phyloP scores from a whole-genome alignment of 345 rosid genomes.

The Aquilaria malaccensis region DNA sequence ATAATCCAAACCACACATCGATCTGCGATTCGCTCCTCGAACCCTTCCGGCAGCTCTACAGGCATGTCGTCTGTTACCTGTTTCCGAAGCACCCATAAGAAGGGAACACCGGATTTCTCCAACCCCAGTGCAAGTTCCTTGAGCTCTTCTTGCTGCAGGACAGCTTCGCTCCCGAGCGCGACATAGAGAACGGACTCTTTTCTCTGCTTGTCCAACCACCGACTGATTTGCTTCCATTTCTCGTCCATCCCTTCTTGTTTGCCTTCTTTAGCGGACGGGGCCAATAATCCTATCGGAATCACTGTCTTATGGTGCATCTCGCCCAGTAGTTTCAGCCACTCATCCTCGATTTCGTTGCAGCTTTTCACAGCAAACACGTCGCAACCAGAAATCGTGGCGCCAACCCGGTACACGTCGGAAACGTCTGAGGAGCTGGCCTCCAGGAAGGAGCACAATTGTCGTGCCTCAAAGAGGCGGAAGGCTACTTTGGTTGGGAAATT shows the following conservation, averaged over 20 bases:
- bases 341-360: slow-evolving; percentile 37
- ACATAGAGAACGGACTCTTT: slow-evolving; percentile 37
- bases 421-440: too few relatives aligned
- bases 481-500: neutral
- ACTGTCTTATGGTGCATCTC: slow-evolving; percentile 29
- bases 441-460: too few relatives aligned
- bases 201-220: slow-evolving; percentile 37
- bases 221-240: slow-evolving; percentile 19
- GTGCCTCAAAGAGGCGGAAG: neutral
- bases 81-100: slow-evolving; percentile 34
- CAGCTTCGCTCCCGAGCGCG: slow-evolving; percentile 39
- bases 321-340: slow-evolving; percentile 34
- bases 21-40: too few relatives aligned
- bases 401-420: slow-evolving; percentile 36
- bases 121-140: slow-evolving; percentile 35
- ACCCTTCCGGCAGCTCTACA: too few relatives aligned
- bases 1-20: too few relatives aligned
- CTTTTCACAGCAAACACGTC: slow-evolving; percentile 38
- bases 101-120: slow-evolving; percentile 33
- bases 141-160: slow-evolving; percentile 23
- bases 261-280: slow-evolving; percentile 20
- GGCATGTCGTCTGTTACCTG: too few relatives aligned
- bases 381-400: slow-evolving; percentile 21
- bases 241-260: slow-evolving; percentile 8
- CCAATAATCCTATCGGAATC: slow-evolving; percentile 36